phyloP scores from a whole-genome alignment of 202 grass and related monocot species.

The Zoysia matrella region DNA sequence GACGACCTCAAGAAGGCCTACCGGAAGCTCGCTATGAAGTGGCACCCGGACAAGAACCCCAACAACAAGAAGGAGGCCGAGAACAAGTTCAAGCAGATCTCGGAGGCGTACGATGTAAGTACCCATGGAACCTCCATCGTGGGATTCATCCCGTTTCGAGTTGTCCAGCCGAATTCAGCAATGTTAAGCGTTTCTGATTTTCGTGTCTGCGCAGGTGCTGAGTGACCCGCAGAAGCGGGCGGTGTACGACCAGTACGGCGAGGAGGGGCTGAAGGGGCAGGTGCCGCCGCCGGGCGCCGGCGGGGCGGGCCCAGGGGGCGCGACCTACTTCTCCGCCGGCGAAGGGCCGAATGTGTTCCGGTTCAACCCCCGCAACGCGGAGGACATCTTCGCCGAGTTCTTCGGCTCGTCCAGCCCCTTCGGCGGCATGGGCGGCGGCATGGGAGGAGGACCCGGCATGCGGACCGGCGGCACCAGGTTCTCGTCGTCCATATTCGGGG shows the following conservation, averaged over 20 bases:
- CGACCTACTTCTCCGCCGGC: constrained; percentile 64
- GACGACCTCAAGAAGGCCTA: too few species aligned
- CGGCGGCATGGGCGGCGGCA: constrained; percentile 62
- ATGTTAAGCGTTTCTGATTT: constrained; percentile 11
- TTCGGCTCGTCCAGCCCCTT: constrained; percentile 88
- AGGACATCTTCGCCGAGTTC: constrained; percentile 94
- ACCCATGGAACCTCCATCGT: background rate
- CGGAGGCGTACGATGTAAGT: constrained; percentile 86
- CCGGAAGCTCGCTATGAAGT: too few species aligned
- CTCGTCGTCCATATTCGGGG: constrained; percentile 61
- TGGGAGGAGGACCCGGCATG: constrained; percentile 58
- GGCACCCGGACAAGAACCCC: too few species aligned
- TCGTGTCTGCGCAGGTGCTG: constrained; percentile 53
- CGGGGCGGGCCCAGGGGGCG: constrained; percentile 48
- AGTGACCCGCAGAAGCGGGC: constrained; percentile 85
- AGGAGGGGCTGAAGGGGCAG: constrained; percentile 88
- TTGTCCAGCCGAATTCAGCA: background rate
- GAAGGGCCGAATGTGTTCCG: constrained; percentile 66
- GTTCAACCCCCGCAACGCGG: constrained; percentile 88
- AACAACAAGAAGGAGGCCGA: constrained; percentile 41
- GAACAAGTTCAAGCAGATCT: constrained; percentile 96
- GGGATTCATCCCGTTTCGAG: background rate
- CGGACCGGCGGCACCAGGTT: constrained; percentile 55
- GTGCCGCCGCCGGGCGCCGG: constrained; percentile 73
- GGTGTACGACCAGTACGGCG: constrained; percentile 93